A percentile compares a stretch with the other conserved stretches of the same genome.
These are phyloP conservation scores for Auriscalpium orientale DNA, from an alignment of 768 basidiomycete species.

Conservation along the genomic window DNA sequence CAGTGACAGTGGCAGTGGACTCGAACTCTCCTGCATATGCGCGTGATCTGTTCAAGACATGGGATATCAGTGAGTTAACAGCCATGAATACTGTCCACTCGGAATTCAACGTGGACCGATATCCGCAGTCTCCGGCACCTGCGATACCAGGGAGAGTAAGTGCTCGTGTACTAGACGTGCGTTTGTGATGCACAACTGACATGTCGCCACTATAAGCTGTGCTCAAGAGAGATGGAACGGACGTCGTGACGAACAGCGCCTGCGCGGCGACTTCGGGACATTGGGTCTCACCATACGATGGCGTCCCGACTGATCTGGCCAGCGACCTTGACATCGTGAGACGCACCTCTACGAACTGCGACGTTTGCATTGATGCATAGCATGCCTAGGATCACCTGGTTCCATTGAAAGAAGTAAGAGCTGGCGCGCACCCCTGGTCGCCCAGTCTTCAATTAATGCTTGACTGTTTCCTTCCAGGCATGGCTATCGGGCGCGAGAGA, in stretches of 20 bases:
- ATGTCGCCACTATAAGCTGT: conserved; percentile 11
- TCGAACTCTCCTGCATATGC: conserved; percentile 36
- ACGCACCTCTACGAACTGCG: not conserved
- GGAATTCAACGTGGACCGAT: no score
- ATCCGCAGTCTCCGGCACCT: conserved; percentile 38
- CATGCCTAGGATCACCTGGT: conserved; percentile 41
- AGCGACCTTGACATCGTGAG: conserved; percentile 46
- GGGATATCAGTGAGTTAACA: conserved; percentile 37
- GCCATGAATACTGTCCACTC: not conserved
- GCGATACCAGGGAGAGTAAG: conserved; percentile 47
- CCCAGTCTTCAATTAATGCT: not conserved
- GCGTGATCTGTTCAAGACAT: conserved; percentile 36
- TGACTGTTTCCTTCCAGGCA: conserved; percentile 24
- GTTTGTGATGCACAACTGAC: no score
- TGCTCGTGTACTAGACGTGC: not conserved
- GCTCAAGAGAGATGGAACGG: conserved; percentile 25
- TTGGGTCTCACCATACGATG: conserved; percentile 48
- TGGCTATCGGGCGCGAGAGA: conserved; percentile 48
- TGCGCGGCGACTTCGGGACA: conserved; percentile 40
- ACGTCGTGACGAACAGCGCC: conserved; percentile 32
- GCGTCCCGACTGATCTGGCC: conserved; percentile 33
- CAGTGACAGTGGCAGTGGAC: conserved; percentile 33
- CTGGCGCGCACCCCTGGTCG: not conserved
- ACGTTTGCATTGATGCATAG: not conserved
- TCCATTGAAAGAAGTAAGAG: conserved; percentile 40